Evolutionary conservation across 306 rosid genomes (phyloP).

Genomic region (Castanea sativa): DNA sequence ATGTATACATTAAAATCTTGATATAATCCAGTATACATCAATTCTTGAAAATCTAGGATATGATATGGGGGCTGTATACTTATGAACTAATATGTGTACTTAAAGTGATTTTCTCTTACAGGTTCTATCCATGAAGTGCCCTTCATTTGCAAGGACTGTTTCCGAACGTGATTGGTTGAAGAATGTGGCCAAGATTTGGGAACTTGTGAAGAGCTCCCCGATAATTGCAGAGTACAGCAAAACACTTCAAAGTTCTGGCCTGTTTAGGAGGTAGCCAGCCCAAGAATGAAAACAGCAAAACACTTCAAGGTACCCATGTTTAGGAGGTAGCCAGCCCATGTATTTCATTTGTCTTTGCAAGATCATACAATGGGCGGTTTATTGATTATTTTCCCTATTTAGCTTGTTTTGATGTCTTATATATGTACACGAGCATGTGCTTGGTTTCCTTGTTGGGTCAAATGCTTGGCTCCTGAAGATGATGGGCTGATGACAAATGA

Average conservation of each 20-base stretch:
- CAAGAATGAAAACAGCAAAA: constrained; percentile 30
- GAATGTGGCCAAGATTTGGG: constrained; percentile 87
- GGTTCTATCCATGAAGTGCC: constrained; percentile 68
- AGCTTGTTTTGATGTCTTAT: background rate
- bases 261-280: constrained; percentile 60
- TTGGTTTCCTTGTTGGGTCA: no score
- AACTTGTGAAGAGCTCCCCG: constrained; percentile 67
- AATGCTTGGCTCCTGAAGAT: no score
- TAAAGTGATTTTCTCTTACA: constrained; percentile 26
- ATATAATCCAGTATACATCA: no score
- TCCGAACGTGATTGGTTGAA: constrained; percentile 94
- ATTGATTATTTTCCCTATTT: background rate
- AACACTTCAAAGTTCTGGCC: constrained; percentile 65
- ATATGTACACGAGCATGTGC: no score
- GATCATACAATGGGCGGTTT: constrained; percentile 8
- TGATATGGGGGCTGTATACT: no score
- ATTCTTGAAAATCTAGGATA: no score
- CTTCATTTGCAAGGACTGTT: constrained; percentile 55
- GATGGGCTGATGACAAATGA: no score
- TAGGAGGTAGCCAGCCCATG: constrained; percentile 46
- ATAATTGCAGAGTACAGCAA: constrained; percentile 62
- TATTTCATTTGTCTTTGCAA: background rate
- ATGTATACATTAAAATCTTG: no score
- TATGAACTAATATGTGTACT: no score
- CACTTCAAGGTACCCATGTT: constrained; percentile 63